These are phyloP conservation scores for Dalechampia spathulata DNA, from an alignment of 441 rosid species.

Conservation along the genomic window DNA sequence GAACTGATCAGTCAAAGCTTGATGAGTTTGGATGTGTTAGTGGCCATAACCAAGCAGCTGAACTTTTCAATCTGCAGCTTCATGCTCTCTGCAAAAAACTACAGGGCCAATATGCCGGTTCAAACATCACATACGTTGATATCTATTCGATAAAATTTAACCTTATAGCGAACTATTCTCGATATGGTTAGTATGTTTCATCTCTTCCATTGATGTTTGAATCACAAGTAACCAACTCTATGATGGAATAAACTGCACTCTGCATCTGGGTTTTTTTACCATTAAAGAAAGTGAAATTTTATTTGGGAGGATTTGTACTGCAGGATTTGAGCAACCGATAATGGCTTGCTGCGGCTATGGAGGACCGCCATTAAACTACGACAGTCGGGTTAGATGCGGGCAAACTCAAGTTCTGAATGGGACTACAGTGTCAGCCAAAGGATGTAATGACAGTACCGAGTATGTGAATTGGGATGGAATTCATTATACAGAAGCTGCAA, in stretches of 20 bases:
- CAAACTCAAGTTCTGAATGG: conserved; percentile 72
- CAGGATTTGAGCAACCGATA: conserved; percentile 84
- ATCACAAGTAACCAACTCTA: too few species aligned
- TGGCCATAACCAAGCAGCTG: conserved; percentile 79
- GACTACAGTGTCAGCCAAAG: conserved; percentile 46
- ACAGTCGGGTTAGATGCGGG: conserved; percentile 59
- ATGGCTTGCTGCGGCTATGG: conserved; percentile 90
- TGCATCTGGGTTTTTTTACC: neutral
- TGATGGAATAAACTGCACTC: too few species aligned
- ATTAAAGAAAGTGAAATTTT: neutral
- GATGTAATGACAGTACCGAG: conserved; percentile 73
- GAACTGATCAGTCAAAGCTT: conserved; percentile 71
- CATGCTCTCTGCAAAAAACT: conserved; percentile 63
- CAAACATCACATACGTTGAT: conserved; percentile 69
- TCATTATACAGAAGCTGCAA: conserved; percentile 92
- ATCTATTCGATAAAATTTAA: conserved; percentile 64
- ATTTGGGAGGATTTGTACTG: conserved; percentile 10
- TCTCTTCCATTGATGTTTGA: neutral
- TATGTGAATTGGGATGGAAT: conserved; percentile 94
- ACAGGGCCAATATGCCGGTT: conserved; percentile 47
- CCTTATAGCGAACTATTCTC: conserved; percentile 64
- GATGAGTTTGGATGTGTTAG: conserved; percentile 77
- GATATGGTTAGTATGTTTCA: conserved; percentile 42
- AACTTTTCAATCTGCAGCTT: conserved; percentile 76
- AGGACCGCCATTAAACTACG: conserved; percentile 79